A percentile compares a stretch with the other conserved stretches of the same genome.
Evolutionary conservation across 352 stramenopile species (phyloP).

Genomic region (Elongisporangium undulatum): DNA sequence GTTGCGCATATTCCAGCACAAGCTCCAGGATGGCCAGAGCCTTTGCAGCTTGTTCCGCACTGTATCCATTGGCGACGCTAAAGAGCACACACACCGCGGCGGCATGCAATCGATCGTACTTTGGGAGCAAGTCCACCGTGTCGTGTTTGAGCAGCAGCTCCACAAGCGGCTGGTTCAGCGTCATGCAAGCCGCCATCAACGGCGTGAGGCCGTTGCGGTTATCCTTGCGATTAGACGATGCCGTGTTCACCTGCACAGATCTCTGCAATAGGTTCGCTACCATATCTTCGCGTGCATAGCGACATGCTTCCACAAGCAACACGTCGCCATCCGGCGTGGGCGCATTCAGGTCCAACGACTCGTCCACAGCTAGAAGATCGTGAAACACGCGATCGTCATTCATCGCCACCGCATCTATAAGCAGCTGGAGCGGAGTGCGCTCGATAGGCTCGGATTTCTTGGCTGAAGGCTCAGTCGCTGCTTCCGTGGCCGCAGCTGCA

Average conservation of each 20-base stretch:
- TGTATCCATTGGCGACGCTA: constrained; percentile 51
- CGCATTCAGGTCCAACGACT: constrained; percentile 29
- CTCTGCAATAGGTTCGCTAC: constrained; percentile 17
- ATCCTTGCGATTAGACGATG: constrained; percentile 21
- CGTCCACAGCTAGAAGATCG: background rate
- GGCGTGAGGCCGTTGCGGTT: constrained; percentile 39
- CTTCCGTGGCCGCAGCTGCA: background rate
- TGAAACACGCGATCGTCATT: background rate
- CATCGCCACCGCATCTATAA: background rate
- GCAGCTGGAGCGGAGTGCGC: background rate
- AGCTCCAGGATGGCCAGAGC: constrained; percentile 32
- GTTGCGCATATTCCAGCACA: constrained; percentile 33
- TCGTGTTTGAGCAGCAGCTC: constrained; percentile 23
- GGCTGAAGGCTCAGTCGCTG: background rate
- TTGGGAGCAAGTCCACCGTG: constrained; percentile 25
- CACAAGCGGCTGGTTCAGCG: constrained; percentile 35
- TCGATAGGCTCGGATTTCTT: background rate
- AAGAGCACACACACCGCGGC: constrained; percentile 38
- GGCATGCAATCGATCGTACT: constrained; percentile 38
- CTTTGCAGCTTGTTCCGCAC: constrained; percentile 28
- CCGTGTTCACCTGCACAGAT: constrained; percentile 28
- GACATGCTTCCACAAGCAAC: constrained; percentile 50
- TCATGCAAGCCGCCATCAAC: constrained; percentile 52
- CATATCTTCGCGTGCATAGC: constrained; percentile 46
- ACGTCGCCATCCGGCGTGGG: constrained; percentile 30